Evolutionary conservation across 495 filamentous ascomycete species (phyloP), one percentile per base, ranked within the genome.

Genomic region (Cercophora samala): DNA sequence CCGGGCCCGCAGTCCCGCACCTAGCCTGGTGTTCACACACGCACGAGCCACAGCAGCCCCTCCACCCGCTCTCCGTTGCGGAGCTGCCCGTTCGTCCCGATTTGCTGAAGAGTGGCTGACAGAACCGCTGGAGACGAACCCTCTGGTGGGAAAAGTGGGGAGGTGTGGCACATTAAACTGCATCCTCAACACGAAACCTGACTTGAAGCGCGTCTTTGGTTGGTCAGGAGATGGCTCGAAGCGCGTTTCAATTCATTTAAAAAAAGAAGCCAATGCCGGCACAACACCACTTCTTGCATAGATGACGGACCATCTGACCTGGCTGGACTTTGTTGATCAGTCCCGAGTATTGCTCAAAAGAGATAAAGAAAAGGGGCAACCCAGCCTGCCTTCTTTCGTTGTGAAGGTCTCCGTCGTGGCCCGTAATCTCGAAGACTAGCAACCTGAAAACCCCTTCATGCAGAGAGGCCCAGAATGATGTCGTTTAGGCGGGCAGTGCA

Each of bases 161-260:
- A 64, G 60, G 55, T 66, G 63, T 64, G 68, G 61, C 65, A 69
- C 64, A 64, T 63, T 17, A 62, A 61, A 62, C 46, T 25, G 53
- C 13, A 32, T 8, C 64, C 62, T 58, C 37, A 24, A 69, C 73
- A 70, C 76, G 71, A 76, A 75, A 77, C 74, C 64, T 37, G 68
- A 53, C 56, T 72, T 46, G 73, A 73, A 66, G 74, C 73, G 70
- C 69, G 73, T 52, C n/a, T 53, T 42, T 73, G 72, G 73, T 76
- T 77, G 75, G 75, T 70, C 67, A 56, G 64, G 65, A 64, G 58
- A 52, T 62, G 59, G 22, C 42, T 58, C 55, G 62, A 70, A 69
- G 74, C 70, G 74, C 70, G 74, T 72, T 72, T 73, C 72, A 72
- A 66, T 76, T 66, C 65, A 73, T 74, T 73, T 76, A 73, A 69